A percentile compares a stretch with the other conserved stretches of the same genome.
Evolutionary conservation across 306 rosid genomes (phyloP).

Genomic region (Potentilla sterilis): DNA sequence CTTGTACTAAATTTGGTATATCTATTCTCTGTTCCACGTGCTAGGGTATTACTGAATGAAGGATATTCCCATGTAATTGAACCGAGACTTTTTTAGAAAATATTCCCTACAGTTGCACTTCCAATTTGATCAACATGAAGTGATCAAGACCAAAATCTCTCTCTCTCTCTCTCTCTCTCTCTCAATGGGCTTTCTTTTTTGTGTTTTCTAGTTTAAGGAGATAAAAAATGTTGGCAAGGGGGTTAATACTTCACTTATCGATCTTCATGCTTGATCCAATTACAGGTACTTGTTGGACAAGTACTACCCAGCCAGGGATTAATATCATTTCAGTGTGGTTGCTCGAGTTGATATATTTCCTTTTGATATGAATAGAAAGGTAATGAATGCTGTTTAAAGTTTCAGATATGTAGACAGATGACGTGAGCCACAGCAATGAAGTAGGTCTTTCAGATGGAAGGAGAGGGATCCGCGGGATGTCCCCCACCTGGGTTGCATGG

Average conservation of each 20-base stretch:
- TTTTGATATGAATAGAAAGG: neutral
- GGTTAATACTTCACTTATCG: too few species aligned
- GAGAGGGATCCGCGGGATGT: slow-evolving; percentile 47
- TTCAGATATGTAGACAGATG: neutral
- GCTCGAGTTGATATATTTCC: too few species aligned
- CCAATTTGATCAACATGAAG: neutral
- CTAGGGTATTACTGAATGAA: neutral
- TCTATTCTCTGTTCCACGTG: neutral
- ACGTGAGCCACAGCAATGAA: neutral
- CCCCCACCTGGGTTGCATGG: slow-evolving; percentile 47
- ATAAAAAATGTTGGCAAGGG: neutral
- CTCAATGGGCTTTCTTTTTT: neutral
- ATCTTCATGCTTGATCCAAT: neutral
- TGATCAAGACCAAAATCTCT: neutral
- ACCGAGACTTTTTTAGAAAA: neutral
- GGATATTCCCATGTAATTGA: neutral
- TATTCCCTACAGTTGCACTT: neutral
- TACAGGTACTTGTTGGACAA: neutral
- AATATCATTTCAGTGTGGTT: neutral
- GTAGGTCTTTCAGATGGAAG: neutral
- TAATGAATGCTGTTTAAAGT: neutral
- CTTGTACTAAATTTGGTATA: neutral
- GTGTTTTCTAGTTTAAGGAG: neutral
- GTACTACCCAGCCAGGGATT: neutral
- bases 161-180: neutral